Evolutionary conservation across 805 yeast genomes (phyloP).

Genomic region (Sungouiella blattae): DNA sequence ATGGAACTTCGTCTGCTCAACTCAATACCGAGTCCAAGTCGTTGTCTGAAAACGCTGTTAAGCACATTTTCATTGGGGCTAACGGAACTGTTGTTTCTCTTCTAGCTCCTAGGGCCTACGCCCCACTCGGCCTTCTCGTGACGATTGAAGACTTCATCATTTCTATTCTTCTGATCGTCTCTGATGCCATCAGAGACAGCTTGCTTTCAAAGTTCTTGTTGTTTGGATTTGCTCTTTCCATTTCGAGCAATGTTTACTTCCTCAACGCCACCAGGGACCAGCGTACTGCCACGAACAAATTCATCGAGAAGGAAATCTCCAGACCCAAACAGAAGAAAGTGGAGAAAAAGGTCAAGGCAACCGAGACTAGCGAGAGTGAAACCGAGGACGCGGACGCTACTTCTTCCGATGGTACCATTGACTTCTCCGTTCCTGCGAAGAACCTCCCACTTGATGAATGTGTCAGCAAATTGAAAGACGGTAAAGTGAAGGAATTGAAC

Average conservation of each 20-base stretch:
- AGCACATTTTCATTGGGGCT: slow-evolving; percentile 42
- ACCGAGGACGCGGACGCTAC: slow-evolving; percentile 17
- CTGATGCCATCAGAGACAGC: slow-evolving; percentile 73
- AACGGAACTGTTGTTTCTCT: slow-evolving; percentile 57
- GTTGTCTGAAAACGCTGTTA: slow-evolving; percentile 40
- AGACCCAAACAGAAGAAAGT: slow-evolving; percentile 17
- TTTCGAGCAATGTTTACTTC: slow-evolving; percentile 78
- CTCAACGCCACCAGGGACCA: slow-evolving; percentile 81
- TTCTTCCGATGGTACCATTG: slow-evolving; percentile 22
- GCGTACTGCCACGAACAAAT: slow-evolving; percentile 39
- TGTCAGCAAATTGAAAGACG: slow-evolving; percentile 59
- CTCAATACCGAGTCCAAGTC: slow-evolving; percentile 13
- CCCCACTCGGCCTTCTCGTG: slow-evolving; percentile 53
- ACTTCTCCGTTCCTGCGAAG: slow-evolving; percentile 19
- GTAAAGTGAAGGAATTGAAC: slow-evolving; percentile 60
- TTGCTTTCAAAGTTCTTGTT: slow-evolving; percentile 75
- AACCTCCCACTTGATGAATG: slow-evolving; percentile 61
- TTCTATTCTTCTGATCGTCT: slow-evolving; percentile 50
- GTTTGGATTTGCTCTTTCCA: slow-evolving; percentile 67
- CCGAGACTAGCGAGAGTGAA: slow-evolving; percentile 1
- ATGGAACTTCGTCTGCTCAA: slow-evolving; percentile 22
- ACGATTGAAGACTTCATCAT: slow-evolving; percentile 61
- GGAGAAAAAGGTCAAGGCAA: slow-evolving; percentile 21
- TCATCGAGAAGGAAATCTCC: slow-evolving; percentile 38
- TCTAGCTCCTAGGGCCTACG: slow-evolving; percentile 53